These are phyloP conservation scores for Ceratocystis colombiana DNA, from an alignment of 2,329 filamentous ascomycete genomes.

Conservation along the genomic window DNA sequence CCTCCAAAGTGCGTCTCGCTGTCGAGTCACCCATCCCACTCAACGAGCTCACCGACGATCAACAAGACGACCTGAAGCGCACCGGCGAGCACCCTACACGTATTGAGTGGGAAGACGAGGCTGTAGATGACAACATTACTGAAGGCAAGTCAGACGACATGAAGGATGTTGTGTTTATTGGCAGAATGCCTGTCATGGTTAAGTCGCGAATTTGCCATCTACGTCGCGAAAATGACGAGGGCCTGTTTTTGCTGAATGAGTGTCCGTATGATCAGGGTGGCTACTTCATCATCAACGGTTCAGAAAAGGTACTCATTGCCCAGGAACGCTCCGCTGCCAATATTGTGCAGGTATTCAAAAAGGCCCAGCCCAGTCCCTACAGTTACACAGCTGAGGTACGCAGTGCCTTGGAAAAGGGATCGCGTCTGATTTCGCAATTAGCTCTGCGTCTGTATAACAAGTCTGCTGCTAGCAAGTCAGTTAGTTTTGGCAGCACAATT, in stretches of 20 bases:
- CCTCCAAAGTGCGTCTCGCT: constrained; percentile 72
- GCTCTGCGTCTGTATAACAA: constrained; percentile 84
- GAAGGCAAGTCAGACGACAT: constrained; percentile 42
- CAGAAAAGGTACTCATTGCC: constrained; percentile 95
- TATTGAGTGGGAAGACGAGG: constrained; percentile 49
- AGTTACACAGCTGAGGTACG: constrained; percentile 93
- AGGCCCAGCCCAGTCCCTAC: constrained; percentile 82
- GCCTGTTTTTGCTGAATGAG: constrained; percentile 84
- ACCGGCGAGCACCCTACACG: constrained; percentile 50
- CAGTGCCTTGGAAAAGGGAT: constrained; percentile 93
- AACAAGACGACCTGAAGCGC: constrained; percentile 44
- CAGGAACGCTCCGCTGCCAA: constrained; percentile 97
- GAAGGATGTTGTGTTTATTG: constrained; percentile 74
- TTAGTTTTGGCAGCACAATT: constrained; percentile 76
- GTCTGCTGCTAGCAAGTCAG: constrained; percentile 60
- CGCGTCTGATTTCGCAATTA: constrained; percentile 83
- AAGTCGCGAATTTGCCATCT: constrained; percentile 94
- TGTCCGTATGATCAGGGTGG: constrained; percentile 97
- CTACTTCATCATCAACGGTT: constrained; percentile 98
- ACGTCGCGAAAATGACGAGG: constrained; percentile 70
- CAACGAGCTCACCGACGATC: constrained; percentile 58
- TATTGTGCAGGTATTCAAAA: constrained; percentile 98
- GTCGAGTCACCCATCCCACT: constrained; percentile 60
- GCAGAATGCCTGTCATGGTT: constrained; percentile 94
- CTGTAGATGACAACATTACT: constrained; percentile 36